A percentile compares a stretch with the other conserved stretches of the same genome.
phyloP scores from a whole-genome alignment of 192 early-diverging fungal species.

The Backusella psychrophila region DNA sequence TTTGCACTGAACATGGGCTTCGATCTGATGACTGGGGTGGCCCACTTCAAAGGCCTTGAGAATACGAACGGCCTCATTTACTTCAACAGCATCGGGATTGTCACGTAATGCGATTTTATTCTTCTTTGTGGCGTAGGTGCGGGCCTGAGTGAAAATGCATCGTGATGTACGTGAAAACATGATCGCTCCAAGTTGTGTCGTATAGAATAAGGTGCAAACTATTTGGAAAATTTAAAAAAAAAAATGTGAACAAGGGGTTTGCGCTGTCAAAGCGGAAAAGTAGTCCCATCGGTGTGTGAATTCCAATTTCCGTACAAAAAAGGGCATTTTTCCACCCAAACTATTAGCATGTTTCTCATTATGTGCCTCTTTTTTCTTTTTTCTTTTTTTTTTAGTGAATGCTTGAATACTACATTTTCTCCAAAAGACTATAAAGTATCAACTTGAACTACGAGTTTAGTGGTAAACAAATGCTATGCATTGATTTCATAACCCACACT shows the following conservation, averaged over 20 bases:
- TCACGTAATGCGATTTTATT: constrained; percentile 11
- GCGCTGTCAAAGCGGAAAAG: constrained; percentile 8
- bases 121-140: constrained; percentile 23
- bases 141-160: constrained; percentile 8
- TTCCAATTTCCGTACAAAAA: too few species aligned
- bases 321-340: too few species aligned
- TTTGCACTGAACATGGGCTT: constrained; percentile 68
- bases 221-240: neutral
- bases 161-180: constrained; percentile 15
- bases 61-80: constrained; percentile 48
- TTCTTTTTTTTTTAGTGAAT: too few species aligned
- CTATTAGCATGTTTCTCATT: too few species aligned
- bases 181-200: neutral
- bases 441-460: too few species aligned
- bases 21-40: constrained; percentile 57
- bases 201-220: neutral
- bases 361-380: too few species aligned
- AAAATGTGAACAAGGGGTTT: neutral
- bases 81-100: constrained; percentile 48
- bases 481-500: too few species aligned
- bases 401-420: too few species aligned
- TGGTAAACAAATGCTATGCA: too few species aligned
- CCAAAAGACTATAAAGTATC: too few species aligned
- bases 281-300: neutral
- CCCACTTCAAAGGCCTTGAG: constrained; percentile 69